Base-by-base conservation (phyloP, 2,329 filamentous ascomycete genomes). In the Calonectria henricotiae region DNA sequence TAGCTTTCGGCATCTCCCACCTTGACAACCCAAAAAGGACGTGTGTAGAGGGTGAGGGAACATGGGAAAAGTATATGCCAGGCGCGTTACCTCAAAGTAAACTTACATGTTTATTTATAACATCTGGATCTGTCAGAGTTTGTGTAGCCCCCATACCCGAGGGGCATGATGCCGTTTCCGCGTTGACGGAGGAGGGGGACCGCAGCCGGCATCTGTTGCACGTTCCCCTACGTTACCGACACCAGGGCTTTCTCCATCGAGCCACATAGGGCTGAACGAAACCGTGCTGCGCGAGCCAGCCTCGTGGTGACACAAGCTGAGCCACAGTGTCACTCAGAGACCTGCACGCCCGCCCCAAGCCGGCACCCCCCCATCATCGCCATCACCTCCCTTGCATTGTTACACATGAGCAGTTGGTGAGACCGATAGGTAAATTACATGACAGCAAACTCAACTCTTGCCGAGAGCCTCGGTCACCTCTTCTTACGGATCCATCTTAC, bases 321-420 rank as follows among this genome's bases (percentile, higher is more conserved):
- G 17, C 32, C 32, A 37, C 27, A 55, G 51, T 12, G 32, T 58
- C 51, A 39, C 15, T 37, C 12, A 58, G 51, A 58, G 51, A 58
- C 51, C 37, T 37, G n/a, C 32, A 39, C 11, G 32, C 32, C 8
- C 20, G 35, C 35, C 12, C 32, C 27, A 30, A 25, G 35, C 35
- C 51, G 15, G 41, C 17, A 27, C 6, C 15, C 11, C 2, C 8
- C 49, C 30, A 35, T n/a, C 27, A 17, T 23, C n/a, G 1, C n/a
- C 11, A 8, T 25, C 51, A 27, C 23, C 46, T 47, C 51, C 35
- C 51, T 39, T 58, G 7, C 51, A 15, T 58, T 1, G 51, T 37
- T 37, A 12, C 30, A 23, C 13, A 32, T 58, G 11, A 58, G 20
- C 32, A 15, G 12, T 15, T 1, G 13, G 5, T 39, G 20, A 58